phyloP scores from a whole-genome alignment of 1,284 basidiomycete species.

The Ganoderma resinaceum region DNA sequence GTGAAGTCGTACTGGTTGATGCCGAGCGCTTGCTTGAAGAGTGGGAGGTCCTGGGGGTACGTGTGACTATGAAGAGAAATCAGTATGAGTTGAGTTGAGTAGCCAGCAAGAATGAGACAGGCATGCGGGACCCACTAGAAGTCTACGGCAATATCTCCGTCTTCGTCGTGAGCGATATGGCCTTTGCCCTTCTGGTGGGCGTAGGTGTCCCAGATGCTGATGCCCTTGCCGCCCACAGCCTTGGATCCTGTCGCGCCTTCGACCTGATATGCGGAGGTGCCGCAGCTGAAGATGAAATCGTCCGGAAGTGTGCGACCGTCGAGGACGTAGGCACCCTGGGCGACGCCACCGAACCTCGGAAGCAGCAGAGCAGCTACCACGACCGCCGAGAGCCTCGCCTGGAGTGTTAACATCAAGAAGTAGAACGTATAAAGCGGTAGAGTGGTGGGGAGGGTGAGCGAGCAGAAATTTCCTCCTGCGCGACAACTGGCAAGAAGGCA shows the following conservation, averaged over 20 bases:
- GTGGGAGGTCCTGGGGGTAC: background rate
- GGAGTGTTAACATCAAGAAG: background rate
- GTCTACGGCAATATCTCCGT: conserved; percentile 73
- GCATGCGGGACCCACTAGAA: conserved; percentile 54
- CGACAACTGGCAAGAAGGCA: background rate
- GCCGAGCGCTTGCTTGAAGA: background rate
- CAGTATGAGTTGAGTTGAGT: too few relatives aligned
- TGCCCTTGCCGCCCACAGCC: conserved; percentile 60
- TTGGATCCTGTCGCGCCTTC: conserved; percentile 57
- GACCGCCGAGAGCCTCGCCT: background rate
- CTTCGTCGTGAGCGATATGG: conserved; percentile 61
- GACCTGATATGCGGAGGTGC: conserved; percentile 55
- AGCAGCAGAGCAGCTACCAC: background rate
- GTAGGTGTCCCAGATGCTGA: conserved; percentile 79
- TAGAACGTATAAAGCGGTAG: background rate
- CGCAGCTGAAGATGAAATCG: conserved; percentile 9
- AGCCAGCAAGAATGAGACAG: too few relatives aligned
- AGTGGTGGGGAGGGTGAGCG: background rate
- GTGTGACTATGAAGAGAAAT: conserved; percentile 34
- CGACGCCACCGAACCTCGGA: conserved; percentile 5
- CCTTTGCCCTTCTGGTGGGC: conserved; percentile 63
- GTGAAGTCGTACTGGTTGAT: conserved; percentile 52
- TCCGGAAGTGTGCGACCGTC: conserved; percentile 2
- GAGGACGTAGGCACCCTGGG: conserved; percentile 6
- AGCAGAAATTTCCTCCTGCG: background rate